Evolutionary conservation across 495 filamentous ascomycete genomes (phyloP).

Genomic region (Penicillium roqueforti): DNA sequence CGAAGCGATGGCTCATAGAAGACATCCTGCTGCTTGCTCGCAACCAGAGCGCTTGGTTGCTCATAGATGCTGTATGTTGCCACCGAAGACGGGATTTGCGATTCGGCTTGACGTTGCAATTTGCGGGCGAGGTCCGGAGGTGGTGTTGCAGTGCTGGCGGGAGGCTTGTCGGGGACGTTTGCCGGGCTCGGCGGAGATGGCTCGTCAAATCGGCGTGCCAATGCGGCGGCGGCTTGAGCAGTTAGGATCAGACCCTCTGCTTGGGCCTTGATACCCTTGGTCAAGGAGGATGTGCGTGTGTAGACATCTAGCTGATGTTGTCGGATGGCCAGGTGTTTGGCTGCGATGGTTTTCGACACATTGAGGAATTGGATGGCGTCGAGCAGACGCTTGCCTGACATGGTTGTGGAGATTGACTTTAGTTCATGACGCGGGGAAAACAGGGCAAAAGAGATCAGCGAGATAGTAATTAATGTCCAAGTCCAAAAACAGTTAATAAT

Average conservation of each 20-base stretch:
- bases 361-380: slow-evolving; percentile 75
- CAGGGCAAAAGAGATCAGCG: slow-evolving; percentile 4
- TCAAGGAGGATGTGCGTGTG: slow-evolving; percentile 69
- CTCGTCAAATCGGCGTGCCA: slow-evolving; percentile 56
- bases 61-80: slow-evolving; percentile 25
- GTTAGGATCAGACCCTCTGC: slow-evolving; percentile 60
- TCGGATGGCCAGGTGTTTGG: slow-evolving; percentile 75
- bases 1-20: slow-evolving; percentile 52
- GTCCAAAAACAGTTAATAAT: not conserved
- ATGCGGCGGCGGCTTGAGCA: slow-evolving; percentile 56
- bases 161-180: slow-evolving; percentile 9
- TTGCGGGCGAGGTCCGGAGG: slow-evolving; percentile 34
- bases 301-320: slow-evolving; percentile 75
- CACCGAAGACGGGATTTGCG: slow-evolving; percentile 50
- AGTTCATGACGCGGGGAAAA: slow-evolving; percentile 13
- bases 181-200: slow-evolving; percentile 18
- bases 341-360: slow-evolving; percentile 71
- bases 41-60: slow-evolving; percentile 22
- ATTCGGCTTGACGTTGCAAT: slow-evolving; percentile 51
- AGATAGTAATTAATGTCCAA: slow-evolving; percentile 2
- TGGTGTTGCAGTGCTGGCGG: slow-evolving; percentile 13
- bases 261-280: slow-evolving; percentile 60
- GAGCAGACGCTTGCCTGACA: slow-evolving; percentile 69
- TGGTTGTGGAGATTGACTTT: slow-evolving; percentile 24
- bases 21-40: slow-evolving; percentile 53